Conservation (phyloP, 192 early-diverging fungal species). For the Oehlia diaphana region DNA sequence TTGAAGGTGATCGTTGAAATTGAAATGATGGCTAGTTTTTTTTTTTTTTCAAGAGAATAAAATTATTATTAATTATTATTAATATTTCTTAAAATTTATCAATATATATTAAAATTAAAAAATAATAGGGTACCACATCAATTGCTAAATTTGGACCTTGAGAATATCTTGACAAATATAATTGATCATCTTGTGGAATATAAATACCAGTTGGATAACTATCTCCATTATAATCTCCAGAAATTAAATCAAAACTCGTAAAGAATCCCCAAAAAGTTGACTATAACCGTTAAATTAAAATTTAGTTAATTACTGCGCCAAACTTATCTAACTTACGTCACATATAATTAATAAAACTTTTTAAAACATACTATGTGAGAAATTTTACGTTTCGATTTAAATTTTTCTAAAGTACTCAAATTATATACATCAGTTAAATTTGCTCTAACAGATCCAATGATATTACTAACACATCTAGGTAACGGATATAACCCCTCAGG, state of each 20-base stretch:
- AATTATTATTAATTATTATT: background rate
- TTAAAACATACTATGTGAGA: background rate
- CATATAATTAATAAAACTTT: background rate
- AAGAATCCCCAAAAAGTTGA: background rate
- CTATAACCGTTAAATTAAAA: background rate
- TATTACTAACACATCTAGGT: slow-evolving; percentile 1
- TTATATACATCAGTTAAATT: background rate
- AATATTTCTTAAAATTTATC: background rate
- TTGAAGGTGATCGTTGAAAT: background rate
- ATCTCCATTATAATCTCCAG: background rate
- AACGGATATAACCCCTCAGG: background rate
- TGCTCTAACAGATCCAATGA: background rate
- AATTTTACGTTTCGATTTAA: slow-evolving; percentile 8
- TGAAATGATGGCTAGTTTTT: background rate
- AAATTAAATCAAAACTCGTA: background rate
- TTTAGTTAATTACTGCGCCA: background rate
- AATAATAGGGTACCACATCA: background rate
- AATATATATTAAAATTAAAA: background rate
- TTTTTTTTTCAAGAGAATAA: background rate
- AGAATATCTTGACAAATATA: background rate
- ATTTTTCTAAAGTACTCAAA: background rate
- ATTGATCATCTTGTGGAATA: background rate
- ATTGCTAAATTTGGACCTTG: background rate
- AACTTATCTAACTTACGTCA: background rate
- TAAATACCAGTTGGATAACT: background rate